Evolutionary conservation across 2,329 filamentous ascomycete species (phyloP), one percentile per base, ranked within the genome.

Genomic region (Coniochaeta sp.): DNA sequence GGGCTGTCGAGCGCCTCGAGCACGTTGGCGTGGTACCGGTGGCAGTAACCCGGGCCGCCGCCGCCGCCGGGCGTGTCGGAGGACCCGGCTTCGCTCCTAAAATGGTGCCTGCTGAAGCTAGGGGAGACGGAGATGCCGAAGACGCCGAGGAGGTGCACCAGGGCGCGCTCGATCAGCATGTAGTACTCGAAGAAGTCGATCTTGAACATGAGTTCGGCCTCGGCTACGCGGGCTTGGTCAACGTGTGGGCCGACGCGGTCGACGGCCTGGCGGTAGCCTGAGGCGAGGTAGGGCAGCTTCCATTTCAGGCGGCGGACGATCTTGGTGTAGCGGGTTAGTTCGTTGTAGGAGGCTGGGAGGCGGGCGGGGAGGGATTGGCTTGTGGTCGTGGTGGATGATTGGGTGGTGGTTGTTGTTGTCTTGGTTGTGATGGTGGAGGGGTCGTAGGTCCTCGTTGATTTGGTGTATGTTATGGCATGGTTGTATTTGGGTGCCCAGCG

Each of bases 101-200:
- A 44, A 14, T 38, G 40, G n/a, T 47, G 43, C 11, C 65, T 68
- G 0, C 74, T 71, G 54, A 57, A 57, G 31, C 31, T 38, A 17
- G 19, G 56, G 2, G 76, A 72, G 0, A 90, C 76, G 0, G 70
- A 69, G 6, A 89, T 77, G 8, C 82, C 84, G 61, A 86, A 88
- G 0, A 89, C 81, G 0, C 79, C 79, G n/a, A 89, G 79, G 0
- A 89, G 74, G 55, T 87, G 82, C 1, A 89, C 86, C 8, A 91
- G 77, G 0, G 87, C 87, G 33, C 89, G 83, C 73, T 91, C 89
- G 7, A 91, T 81, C 38, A 89, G 79, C 58, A 85, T 84, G 74
- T 91, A 91, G 71, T 88, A 91, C 68, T 91, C 89, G 72, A 89
- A 86, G 64, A 91, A 91, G 68, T 91, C 89, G 8, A 91, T 79